A percentile compares a stretch with the other conserved stretches of the same genome.
phyloP scores from a whole-genome alignment of 106 monocot genomes.

The Dioscorea alata region DNA sequence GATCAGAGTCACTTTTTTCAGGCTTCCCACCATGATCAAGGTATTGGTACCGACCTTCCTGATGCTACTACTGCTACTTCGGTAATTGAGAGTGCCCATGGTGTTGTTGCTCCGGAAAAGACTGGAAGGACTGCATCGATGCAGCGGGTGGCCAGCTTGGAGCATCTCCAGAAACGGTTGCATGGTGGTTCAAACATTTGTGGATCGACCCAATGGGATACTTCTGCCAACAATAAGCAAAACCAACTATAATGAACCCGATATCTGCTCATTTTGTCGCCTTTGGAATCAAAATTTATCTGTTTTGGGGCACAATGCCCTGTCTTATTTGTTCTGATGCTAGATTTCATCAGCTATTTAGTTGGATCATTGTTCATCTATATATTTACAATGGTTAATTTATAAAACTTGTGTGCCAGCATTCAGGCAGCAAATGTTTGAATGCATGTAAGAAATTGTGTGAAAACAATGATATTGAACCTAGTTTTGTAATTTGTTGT shows the following conservation, averaged over 20 bases:
- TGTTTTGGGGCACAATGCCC: too few species aligned
- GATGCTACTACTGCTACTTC: slow-evolving; percentile 2
- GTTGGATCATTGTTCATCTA: too few species aligned
- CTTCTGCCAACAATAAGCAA: slow-evolving; percentile 7
- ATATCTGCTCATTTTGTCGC: not conserved
- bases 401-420: too few species aligned
- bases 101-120: slow-evolving; percentile 4
- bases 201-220: slow-evolving; percentile 24
- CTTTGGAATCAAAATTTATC: too few species aligned
- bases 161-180: slow-evolving; percentile 46
- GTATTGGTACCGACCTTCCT: slow-evolving; percentile 10
- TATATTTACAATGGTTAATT: too few species aligned
- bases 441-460: too few species aligned
- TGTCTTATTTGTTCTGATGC: too few species aligned
- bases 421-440: too few species aligned
- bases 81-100: not conserved
- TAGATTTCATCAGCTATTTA: too few species aligned
- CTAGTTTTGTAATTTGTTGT: too few species aligned
- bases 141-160: slow-evolving; percentile 40
- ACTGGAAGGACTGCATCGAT: slow-evolving; percentile 19
- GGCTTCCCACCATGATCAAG: slow-evolving; percentile 1
- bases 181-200: slow-evolving; percentile 6
- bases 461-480: too few species aligned
- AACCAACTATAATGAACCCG: not conserved
- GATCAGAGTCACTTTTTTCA: slow-evolving; percentile 37